Evolutionary conservation across 345 rosid species (phyloP).

Genomic region (Dipteronia sinensis): DNA sequence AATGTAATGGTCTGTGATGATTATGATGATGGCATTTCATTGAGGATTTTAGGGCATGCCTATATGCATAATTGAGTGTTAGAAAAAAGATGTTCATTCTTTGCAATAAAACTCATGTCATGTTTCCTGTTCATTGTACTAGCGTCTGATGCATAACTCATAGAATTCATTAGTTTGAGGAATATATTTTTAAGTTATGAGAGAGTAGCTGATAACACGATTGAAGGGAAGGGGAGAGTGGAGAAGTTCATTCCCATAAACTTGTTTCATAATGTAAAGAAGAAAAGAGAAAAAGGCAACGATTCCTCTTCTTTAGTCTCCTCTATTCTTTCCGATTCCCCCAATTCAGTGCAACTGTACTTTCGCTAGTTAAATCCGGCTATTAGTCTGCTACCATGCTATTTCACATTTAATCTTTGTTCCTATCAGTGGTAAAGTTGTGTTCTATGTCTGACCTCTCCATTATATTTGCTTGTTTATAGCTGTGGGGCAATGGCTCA

Average conservation of each 20-base stretch:
- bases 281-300: not conserved
- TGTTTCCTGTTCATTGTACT: not conserved
- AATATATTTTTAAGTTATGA: not conserved
- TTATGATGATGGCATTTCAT: not conserved
- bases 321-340: not conserved
- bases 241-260: too few species aligned
- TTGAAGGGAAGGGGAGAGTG: not conserved
- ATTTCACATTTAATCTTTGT: not conserved
- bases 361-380: not conserved
- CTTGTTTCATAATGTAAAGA: too few species aligned
- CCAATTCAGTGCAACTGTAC: not conserved
- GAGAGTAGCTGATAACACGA: not conserved
- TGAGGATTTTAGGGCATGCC: slow-evolving; percentile 2
- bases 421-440: not conserved
- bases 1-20: not conserved
- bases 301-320: not conserved
- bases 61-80: not conserved
- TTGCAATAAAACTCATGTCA: slow-evolving; percentile 1
- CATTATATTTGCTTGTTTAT: slow-evolving; percentile 17
- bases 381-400: not conserved
- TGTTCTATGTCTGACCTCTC: not conserved
- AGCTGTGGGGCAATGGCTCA: slow-evolving; percentile 97
- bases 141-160: too few species aligned
- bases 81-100: not conserved
- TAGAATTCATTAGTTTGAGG: not conserved